Evolutionary conservation across 2,329 filamentous ascomycete species (phyloP).

Genomic region (Teratosphaeria epicoccoides): DNA sequence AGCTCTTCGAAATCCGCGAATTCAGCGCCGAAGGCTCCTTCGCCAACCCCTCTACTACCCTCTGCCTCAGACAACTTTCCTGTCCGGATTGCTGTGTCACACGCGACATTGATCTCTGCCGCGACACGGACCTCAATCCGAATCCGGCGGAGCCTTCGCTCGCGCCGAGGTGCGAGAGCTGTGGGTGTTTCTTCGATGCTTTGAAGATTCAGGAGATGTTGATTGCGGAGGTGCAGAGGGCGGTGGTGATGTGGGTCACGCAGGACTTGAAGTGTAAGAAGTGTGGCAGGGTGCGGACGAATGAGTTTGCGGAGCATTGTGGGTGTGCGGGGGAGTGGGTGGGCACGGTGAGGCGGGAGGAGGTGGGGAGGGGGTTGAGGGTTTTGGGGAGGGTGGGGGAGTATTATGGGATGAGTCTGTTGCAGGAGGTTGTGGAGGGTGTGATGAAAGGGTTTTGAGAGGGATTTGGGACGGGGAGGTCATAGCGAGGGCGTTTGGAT

Average conservation of each 20-base stretch:
- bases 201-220: conserved; percentile 74
- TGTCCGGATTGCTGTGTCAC: conserved; percentile 86
- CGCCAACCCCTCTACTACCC: conserved; percentile 66
- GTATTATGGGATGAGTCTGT: conserved; percentile 49
- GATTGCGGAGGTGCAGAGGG: conserved; percentile 62
- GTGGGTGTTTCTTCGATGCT: conserved; percentile 64
- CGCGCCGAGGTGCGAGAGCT: conserved; percentile 53
- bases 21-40: conserved; percentile 85
- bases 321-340: conserved; percentile 82
- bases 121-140: conserved; percentile 60
- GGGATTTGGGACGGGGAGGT: conserved; percentile 2
- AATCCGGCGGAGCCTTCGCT: conserved; percentile 38
- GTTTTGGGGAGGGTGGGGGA: conserved; percentile 66
- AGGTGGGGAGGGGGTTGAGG: conserved; percentile 52
- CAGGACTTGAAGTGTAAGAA: conserved; percentile 86
- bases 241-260: conserved; percentile 69
- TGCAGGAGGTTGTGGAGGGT: conserved; percentile 72
- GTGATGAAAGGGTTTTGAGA: conserved; percentile 70
- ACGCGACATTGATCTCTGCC: conserved; percentile 82
- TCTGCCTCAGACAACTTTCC: conserved; percentile 64
- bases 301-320: conserved; percentile 96
- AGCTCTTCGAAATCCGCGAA: conserved; percentile 87
- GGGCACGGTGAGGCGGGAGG: conserved; percentile 56
- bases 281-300: conserved; percentile 55
- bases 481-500: conserved; percentile 10